Conservation (phyloP, 495 filamentous ascomycete species). For the Trichoderma virens region DNA sequence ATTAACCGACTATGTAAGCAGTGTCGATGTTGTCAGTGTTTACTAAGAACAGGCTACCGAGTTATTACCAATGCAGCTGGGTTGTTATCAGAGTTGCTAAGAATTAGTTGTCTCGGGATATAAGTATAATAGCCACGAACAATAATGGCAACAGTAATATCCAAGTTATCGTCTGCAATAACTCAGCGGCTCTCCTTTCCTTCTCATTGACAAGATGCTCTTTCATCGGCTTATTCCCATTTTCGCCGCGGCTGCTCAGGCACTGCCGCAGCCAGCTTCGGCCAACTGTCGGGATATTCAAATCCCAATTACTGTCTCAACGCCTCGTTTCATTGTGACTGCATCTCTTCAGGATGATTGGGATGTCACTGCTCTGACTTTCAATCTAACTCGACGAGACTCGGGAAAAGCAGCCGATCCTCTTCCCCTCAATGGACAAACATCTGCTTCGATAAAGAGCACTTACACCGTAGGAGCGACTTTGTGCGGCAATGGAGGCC, state of each 20-base stretch:
- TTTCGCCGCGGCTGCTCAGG: not conserved
- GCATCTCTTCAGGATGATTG: conserved; percentile 19
- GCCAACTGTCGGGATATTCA: conserved; percentile 14
- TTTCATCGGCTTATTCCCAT: not conserved
- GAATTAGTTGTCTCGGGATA: not conserved
- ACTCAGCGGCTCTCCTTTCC: not conserved
- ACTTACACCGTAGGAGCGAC: conserved; percentile 20
- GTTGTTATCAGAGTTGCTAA: not conserved
- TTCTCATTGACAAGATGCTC: not conserved
- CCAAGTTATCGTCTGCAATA: not conserved
- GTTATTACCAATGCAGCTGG: not conserved
- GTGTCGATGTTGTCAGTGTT: not conserved
- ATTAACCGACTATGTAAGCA: not conserved
- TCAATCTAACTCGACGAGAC: conserved; percentile 22
- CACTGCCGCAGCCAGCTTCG: not conserved
- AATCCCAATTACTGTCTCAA: conserved; percentile 18
- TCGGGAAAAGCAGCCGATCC: conserved; percentile 12
- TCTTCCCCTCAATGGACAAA: conserved; percentile 15
- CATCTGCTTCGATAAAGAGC: conserved; percentile 14
- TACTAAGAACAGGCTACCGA: not conserved
- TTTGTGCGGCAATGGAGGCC: conserved; percentile 18
- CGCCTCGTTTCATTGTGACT: conserved; percentile 20
- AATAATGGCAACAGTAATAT: not conserved
- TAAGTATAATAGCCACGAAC: not conserved
- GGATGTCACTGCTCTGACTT: conserved; percentile 20